Evolutionary conservation across 2,329 filamentous ascomycete genomes (phyloP).

Genomic region (Trichoderma simmonsii): DNA sequence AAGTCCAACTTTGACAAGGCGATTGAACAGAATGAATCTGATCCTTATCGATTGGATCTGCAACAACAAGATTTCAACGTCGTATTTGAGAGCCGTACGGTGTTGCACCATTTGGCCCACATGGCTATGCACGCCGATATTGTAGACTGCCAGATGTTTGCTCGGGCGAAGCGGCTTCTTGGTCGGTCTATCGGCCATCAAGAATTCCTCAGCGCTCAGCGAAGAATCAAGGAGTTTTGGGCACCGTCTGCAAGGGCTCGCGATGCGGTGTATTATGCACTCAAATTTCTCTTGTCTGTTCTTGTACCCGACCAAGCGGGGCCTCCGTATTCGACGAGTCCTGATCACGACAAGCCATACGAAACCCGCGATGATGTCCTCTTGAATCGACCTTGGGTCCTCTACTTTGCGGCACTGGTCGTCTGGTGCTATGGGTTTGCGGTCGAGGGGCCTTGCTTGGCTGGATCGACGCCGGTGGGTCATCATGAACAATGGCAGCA

Average conservation of each 20-base stretch:
- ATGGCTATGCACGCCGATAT: slow-evolving; percentile 98
- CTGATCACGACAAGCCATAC: slow-evolving; percentile 56
- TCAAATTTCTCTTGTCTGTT: slow-evolving; percentile 85
- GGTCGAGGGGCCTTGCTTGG: slow-evolving; percentile 71
- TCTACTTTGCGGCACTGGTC: slow-evolving; percentile 88
- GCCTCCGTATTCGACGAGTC: slow-evolving; percentile 38
- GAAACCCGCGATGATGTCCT: slow-evolving; percentile 83
- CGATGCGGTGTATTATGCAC: slow-evolving; percentile 87
- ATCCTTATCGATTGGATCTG: slow-evolving; percentile 55
- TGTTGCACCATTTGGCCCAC: slow-evolving; percentile 89
- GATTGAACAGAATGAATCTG: slow-evolving; percentile 57
- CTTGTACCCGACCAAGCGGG: slow-evolving; percentile 54
- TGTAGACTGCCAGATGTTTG: slow-evolving; percentile 96
- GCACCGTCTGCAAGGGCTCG: slow-evolving; percentile 83
- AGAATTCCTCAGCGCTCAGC: slow-evolving; percentile 75
- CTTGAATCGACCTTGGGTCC: slow-evolving; percentile 88
- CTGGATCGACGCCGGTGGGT: slow-evolving; percentile 50
- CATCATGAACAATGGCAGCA: slow-evolving; percentile 66
- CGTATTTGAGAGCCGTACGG: slow-evolving; percentile 83
- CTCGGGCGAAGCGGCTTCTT: slow-evolving; percentile 77
- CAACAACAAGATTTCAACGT: slow-evolving; percentile 58
- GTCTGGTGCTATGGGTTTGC: slow-evolving; percentile 96
- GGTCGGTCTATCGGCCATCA: slow-evolving; percentile 79
- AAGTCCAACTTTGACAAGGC: slow-evolving; percentile 86
- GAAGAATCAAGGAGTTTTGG: slow-evolving; percentile 86